A percentile compares a stretch with the other conserved stretches of the same genome.
Evolutionary conservation across 306 rosid species (phyloP).

Genomic region (Gastrolobium bilobum): DNA sequence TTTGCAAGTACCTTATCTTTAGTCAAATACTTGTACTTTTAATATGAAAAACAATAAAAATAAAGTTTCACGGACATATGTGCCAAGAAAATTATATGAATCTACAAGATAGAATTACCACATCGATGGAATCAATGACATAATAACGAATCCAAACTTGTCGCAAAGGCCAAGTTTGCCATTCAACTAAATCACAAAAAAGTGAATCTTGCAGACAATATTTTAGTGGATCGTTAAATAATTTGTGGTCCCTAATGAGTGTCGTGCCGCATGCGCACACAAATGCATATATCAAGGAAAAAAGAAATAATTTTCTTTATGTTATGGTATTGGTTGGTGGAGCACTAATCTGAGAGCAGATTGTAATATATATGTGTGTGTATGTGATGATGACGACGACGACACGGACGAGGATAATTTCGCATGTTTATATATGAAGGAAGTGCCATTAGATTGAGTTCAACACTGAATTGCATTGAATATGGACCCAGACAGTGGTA

Average conservation of each 20-base stretch:
- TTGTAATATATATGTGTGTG: too few species aligned
- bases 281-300: neutral
- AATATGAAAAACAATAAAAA: too few species aligned
- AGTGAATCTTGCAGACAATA: conserved; percentile 35
- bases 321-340: conserved; percentile 47
- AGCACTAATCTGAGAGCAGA: conserved; percentile 40
- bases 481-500: conserved; percentile 29
- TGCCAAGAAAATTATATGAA: neutral
- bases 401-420: neutral
- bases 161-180: conserved; percentile 16
- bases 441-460: neutral
- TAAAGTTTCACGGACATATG: too few species aligned
- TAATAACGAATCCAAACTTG: conserved; percentile 26
- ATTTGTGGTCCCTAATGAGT: conserved; percentile 41
- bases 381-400: too few species aligned
- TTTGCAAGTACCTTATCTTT: neutral
- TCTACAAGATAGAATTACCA: neutral
- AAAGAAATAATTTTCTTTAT: neutral
- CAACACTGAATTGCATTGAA: conserved; percentile 30
- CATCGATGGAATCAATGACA: conserved; percentile 2
- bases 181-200: conserved; percentile 25
- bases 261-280: conserved; percentile 37
- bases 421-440: neutral
- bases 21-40: too few species aligned
- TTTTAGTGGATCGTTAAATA: conserved; percentile 29